These are phyloP conservation scores for Guillardia theta DNA, from an alignment of 78 protist species.

Conservation along the genomic window DNA sequence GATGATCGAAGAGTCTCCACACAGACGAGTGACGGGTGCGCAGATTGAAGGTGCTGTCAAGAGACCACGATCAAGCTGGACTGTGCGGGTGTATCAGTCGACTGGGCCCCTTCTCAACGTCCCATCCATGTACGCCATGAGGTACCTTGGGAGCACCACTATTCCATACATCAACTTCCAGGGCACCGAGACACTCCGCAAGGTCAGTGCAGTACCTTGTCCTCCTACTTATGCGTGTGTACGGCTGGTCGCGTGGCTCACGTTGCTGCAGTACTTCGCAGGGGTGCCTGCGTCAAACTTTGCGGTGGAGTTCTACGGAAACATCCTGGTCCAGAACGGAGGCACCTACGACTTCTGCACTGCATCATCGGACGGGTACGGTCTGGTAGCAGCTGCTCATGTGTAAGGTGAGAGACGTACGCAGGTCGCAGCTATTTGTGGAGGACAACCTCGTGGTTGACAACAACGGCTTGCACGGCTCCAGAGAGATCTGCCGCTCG, in stretches of 20 bases:
- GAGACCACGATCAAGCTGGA: neutral
- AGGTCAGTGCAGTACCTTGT: too few relatives aligned
- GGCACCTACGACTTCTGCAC: conserved; percentile 5
- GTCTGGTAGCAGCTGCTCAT: neutral
- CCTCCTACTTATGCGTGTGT: too few relatives aligned
- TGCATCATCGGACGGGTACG: neutral
- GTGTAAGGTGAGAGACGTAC: neutral
- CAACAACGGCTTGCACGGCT: conserved; percentile 23
- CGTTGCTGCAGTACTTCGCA: too few relatives aligned
- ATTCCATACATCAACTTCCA: neutral
- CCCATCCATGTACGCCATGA: neutral
- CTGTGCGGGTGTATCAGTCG: neutral
- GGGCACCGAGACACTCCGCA: neutral
- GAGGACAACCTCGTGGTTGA: neutral
- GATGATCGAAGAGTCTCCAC: neutral
- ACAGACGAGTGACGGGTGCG: neutral
- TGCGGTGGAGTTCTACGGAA: neutral
- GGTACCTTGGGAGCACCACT: neutral
- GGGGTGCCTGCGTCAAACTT: neutral
- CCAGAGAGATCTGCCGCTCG: too few relatives aligned
- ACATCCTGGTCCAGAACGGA: neutral
- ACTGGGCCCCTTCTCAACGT: neutral
- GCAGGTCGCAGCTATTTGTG: neutral
- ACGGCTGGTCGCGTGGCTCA: too few relatives aligned
- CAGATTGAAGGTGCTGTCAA: neutral